Percentiles rank a stretch among this genome's conserved stretches.
Evolutionary conservation across 1,284 basidiomycete genomes (phyloP).

Genomic region (Tetrapyrgos nigripes): DNA sequence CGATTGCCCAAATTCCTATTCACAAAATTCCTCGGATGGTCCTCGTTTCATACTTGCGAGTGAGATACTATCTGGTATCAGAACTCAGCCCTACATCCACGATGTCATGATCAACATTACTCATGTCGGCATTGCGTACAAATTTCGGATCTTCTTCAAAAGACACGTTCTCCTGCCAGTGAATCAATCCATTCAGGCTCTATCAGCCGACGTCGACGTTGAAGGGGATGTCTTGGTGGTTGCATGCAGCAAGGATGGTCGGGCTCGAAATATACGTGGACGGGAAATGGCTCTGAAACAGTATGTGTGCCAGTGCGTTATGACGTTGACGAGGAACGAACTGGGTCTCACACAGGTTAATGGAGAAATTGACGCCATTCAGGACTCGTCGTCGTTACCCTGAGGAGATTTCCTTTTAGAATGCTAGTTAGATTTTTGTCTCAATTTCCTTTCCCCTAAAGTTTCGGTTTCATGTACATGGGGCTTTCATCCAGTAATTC

Average conservation of each 20-base stretch:
- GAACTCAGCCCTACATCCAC: conserved; percentile 2
- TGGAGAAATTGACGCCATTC: too few relatives aligned
- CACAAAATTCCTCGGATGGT: not conserved
- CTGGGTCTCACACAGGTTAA: too few relatives aligned
- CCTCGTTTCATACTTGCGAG: not conserved
- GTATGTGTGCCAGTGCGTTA: too few relatives aligned
- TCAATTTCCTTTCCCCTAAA: too few relatives aligned
- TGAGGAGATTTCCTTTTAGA: too few relatives aligned
- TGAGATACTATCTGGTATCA: not conserved
- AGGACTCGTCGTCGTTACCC: too few relatives aligned
- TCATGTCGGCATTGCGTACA: not conserved
- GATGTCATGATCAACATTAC: not conserved
- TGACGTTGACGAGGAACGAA: too few relatives aligned
- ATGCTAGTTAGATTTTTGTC: too few relatives aligned
- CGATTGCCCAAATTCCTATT: too few relatives aligned
- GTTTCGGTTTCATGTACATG: too few relatives aligned
- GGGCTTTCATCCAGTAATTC: too few relatives aligned
- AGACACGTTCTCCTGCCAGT: not conserved
- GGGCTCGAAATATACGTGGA: not conserved
- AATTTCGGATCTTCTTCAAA: conserved; percentile 4
- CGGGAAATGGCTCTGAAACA: too few relatives aligned
- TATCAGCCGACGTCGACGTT: not conserved
- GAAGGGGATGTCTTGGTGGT: conserved; percentile 1
- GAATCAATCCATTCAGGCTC: conserved; percentile 2
- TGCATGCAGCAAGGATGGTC: not conserved